Evolutionary conservation across 352 stramenopile genomes (phyloP).

Genomic region (Pythium biforme): DNA sequence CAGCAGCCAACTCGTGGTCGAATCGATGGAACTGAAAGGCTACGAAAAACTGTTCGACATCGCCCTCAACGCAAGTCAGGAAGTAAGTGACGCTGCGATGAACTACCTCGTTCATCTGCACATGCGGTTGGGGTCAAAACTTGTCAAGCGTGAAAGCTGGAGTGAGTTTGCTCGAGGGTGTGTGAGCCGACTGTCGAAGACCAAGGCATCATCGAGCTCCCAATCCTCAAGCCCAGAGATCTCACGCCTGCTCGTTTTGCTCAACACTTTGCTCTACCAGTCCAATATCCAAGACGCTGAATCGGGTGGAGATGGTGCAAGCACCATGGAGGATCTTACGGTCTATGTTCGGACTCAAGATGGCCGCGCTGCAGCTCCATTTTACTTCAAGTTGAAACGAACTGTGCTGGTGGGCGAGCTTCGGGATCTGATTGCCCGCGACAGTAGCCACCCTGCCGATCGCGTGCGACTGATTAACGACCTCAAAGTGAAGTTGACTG

Average conservation of each 20-base stretch:
- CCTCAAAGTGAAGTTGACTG: slow-evolving; percentile 37
- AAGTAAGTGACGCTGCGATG: slow-evolving; percentile 21
- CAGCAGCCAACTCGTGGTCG: slow-evolving; percentile 17
- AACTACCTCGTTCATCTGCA: slow-evolving; percentile 31
- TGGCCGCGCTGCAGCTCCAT: slow-evolving; percentile 32
- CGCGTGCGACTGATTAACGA: slow-evolving; percentile 37
- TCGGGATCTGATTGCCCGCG: slow-evolving; percentile 33
- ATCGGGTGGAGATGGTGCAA: background rate
- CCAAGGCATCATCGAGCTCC: slow-evolving; percentile 16
- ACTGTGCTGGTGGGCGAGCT: slow-evolving; percentile 37
- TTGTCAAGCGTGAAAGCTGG: slow-evolving; percentile 29
- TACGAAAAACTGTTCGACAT: slow-evolving; percentile 31
- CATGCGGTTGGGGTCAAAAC: slow-evolving; percentile 26
- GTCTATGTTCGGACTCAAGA: slow-evolving; percentile 44
- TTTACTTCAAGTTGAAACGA: slow-evolving; percentile 36
- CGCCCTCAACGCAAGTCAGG: slow-evolving; percentile 11
- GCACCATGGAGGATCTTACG: slow-evolving; percentile 26
- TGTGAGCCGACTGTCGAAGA: slow-evolving; percentile 19
- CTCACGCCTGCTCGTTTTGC: slow-evolving; percentile 45
- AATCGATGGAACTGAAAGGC: slow-evolving; percentile 33
- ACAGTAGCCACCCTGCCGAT: slow-evolving; percentile 35
- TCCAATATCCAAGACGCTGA: slow-evolving; percentile 16
- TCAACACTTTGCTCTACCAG: slow-evolving; percentile 81
- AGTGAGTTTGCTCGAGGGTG: slow-evolving; percentile 25
- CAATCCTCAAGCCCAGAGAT: slow-evolving; percentile 16